These are phyloP conservation scores for Aureobasidium sp. DNA, from an alignment of 2,329 filamentous ascomycete species.

Conservation along the genomic window DNA sequence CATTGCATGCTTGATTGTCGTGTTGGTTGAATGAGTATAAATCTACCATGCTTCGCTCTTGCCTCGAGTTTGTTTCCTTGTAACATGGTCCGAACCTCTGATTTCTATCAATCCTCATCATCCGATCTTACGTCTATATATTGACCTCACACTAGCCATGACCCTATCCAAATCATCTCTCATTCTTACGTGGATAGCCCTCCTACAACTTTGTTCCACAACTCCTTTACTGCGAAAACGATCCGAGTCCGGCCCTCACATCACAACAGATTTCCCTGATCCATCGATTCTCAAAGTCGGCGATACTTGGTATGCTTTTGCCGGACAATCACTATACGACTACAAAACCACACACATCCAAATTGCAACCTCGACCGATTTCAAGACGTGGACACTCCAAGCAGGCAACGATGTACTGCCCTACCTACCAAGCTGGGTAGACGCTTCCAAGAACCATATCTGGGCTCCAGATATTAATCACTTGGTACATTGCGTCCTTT, in stretches of 20 bases:
- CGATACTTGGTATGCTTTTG: conserved; percentile 32
- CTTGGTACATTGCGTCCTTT: conserved; percentile 19
- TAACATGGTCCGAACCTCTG: neutral
- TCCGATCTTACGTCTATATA: neutral
- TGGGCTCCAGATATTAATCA: conserved; percentile 32
- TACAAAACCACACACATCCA: conserved; percentile 27
- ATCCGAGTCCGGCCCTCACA: conserved; percentile 15
- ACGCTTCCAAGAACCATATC: conserved; percentile 21
- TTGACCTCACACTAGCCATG: neutral
- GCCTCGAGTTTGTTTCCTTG: neutral
- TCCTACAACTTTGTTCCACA: neutral
- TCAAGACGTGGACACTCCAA: conserved; percentile 25
- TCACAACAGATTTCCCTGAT: conserved; percentile 24
- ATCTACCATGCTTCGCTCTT: neutral
- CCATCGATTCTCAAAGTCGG: conserved; percentile 28
- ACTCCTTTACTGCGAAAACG: neutral
- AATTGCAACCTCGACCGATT: conserved; percentile 30
- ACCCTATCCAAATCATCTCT: neutral
- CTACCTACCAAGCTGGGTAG: conserved; percentile 26
- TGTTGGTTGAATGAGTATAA: neutral
- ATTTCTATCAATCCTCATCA: neutral
- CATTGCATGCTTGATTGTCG: neutral
- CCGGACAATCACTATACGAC: conserved; percentile 24
- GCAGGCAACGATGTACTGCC: conserved; percentile 27
- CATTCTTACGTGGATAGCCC: neutral